These are phyloP conservation scores for Podila clonocystis DNA, from an alignment of 192 early-diverging fungal genomes.

Conservation along the genomic window DNA sequence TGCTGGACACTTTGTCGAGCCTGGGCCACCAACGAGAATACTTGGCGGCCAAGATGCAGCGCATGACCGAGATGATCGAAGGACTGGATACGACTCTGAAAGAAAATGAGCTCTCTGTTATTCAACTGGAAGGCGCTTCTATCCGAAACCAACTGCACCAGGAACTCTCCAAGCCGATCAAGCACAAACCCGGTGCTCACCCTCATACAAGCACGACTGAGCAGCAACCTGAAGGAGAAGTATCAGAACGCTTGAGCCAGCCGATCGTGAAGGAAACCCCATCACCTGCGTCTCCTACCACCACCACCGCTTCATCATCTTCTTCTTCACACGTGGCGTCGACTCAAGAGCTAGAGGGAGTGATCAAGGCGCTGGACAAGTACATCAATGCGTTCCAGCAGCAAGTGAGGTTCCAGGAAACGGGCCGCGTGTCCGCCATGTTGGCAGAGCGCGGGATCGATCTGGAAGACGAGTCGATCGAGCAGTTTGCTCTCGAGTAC, in stretches of 20 bases:
- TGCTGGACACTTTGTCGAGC: conserved; percentile 1
- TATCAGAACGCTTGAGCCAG: background rate
- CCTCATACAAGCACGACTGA: background rate
- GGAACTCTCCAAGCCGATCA: conserved; percentile 18
- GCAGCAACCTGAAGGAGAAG: background rate
- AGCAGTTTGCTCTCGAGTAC: conserved; percentile 45
- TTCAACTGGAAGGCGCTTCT: conserved; percentile 26
- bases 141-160: conserved; percentile 17
- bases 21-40: conserved; percentile 4
- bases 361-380: conserved; percentile 15
- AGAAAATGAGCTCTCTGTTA: conserved; percentile 13
- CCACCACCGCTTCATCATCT: too few species aligned
- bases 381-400: conserved; percentile 37
- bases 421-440: conserved; percentile 18
- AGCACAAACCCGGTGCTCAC: background rate
- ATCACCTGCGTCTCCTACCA: too few species aligned
- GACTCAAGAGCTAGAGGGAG: conserved; percentile 9
- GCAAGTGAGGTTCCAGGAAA: conserved; percentile 47
- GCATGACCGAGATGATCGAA: conserved; percentile 17
- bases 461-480: conserved; percentile 30
- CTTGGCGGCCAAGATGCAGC: conserved; percentile 19
- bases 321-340: background rate
- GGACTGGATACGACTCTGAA: conserved; percentile 8
- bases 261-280: too few species aligned
- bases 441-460: conserved; percentile 30